phyloP scores from a whole-genome alignment of 1,284 basidiomycete species.

The Mycena citricolor region DNA sequence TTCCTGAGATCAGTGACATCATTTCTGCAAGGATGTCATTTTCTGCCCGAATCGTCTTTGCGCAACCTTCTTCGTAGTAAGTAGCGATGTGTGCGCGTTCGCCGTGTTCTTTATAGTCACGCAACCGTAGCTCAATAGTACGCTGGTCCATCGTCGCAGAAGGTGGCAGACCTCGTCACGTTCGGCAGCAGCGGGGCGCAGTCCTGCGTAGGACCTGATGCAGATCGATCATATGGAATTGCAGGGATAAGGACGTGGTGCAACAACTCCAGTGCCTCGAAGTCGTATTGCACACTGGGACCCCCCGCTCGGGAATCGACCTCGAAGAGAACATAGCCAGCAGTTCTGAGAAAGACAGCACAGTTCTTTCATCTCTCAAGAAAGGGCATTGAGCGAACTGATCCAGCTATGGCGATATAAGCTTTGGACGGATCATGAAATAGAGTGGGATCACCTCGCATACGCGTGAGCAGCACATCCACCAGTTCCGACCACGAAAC shows the following conservation, averaged over 20 bases:
- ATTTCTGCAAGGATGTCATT: conserved; percentile 11
- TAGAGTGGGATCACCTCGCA: no score
- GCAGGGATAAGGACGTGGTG: conserved; percentile 12
- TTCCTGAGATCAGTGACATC: no score
- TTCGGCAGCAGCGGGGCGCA: conserved; percentile 8
- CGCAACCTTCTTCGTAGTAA: conserved; percentile 19
- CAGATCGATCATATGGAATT: conserved; percentile 13
- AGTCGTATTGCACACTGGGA: conserved; percentile 13
- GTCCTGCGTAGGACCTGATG: background rate
- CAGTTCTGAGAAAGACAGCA: conserved; percentile 13
- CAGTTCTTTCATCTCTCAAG: conserved; percentile 9
- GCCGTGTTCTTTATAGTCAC: conserved; percentile 13
- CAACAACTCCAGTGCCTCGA: conserved; percentile 15
- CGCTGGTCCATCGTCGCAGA: conserved; percentile 7
- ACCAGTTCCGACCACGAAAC: no score
- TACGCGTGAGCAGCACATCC: no score
- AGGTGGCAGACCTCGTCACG: conserved; percentile 11
- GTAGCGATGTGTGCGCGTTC: conserved; percentile 11
- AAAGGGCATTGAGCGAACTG: conserved; percentile 1
- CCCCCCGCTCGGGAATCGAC: conserved; percentile 17
- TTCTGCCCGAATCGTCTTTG: conserved; percentile 13
- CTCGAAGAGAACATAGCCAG: conserved; percentile 13
- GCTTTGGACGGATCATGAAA: no score
- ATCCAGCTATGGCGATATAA: background rate
- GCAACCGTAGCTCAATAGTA: conserved; percentile 11